phyloP scores from a whole-genome alignment of 2,329 filamentous ascomycete genomes.

The Hymenoscyphus scutula region DNA sequence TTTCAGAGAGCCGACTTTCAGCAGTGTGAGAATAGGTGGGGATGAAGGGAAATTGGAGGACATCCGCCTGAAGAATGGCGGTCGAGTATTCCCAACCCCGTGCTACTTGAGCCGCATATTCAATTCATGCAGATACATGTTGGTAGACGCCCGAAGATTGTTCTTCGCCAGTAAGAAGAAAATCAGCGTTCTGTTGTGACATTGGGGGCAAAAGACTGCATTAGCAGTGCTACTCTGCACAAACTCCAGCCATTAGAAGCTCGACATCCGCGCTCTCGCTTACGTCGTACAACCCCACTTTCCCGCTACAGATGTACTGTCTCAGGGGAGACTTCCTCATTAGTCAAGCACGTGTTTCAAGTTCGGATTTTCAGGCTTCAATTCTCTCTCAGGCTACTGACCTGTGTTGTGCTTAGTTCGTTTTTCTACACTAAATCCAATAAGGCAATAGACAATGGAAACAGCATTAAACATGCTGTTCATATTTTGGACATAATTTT shows the following conservation, averaged over 20 bases:
- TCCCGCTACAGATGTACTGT: not conserved
- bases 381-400: not conserved
- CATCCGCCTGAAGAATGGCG: not conserved
- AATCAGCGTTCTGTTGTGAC: not conserved
- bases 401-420: too few relatives aligned
- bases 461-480: too few relatives aligned
- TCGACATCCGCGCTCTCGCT: not conserved
- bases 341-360: not conserved
- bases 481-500: too few relatives aligned
- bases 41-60: not conserved
- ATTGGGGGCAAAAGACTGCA: not conserved
- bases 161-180: not conserved
- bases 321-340: not conserved
- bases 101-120: not conserved
- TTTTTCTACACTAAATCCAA: too few relatives aligned
- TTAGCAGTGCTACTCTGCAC: not conserved
- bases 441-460: too few relatives aligned
- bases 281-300: not conserved
- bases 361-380: not conserved
- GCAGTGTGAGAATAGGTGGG: not conserved
- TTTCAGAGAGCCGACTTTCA: not conserved
- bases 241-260: not conserved
- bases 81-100: not conserved
- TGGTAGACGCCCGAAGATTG: not conserved
- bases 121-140: not conserved